Evolutionary conservation across 768 basidiomycete genomes (phyloP).

Genomic region (Termitomyces titanicus): DNA sequence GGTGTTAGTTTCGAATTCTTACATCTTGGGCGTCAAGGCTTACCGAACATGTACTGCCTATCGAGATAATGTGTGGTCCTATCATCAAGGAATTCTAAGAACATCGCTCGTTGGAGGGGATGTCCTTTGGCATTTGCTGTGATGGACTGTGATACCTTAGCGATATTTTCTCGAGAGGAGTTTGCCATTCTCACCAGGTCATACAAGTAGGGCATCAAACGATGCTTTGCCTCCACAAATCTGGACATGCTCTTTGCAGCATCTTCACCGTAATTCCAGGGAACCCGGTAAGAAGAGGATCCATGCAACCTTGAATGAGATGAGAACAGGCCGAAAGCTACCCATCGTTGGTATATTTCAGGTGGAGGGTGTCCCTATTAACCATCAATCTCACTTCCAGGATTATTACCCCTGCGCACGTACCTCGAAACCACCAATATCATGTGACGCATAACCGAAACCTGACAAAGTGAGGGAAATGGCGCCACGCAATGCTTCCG

Average conservation of each 20-base stretch:
- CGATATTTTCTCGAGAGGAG: background rate
- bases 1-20: background rate
- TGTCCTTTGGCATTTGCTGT: conserved; percentile 48
- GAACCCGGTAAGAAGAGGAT: conserved; percentile 70
- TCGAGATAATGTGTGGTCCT: conserved; percentile 58
- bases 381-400: background rate
- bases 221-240: conserved; percentile 60
- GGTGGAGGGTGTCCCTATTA: conserved; percentile 59
- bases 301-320: conserved; percentile 75
- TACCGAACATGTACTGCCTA: conserved; percentile 51
- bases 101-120: conserved; percentile 63
- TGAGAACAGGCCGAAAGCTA: conserved; percentile 73
- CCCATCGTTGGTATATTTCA: conserved; percentile 73
- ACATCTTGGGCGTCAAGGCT: conserved; percentile 1
- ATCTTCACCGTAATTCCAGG: conserved; percentile 75
- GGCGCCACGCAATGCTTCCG: conserved; percentile 63
- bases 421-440: conserved; percentile 77
- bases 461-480: conserved; percentile 67
- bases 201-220: conserved; percentile 74
- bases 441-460: conserved; percentile 70
- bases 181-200: conserved; percentile 34
- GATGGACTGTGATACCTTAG: conserved; percentile 37
- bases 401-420: conserved; percentile 2
- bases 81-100: conserved; percentile 59
- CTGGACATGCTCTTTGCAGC: conserved; percentile 60